These are phyloP conservation scores for Aspergillus brasiliensis DNA, from an alignment of 2,329 filamentous ascomycete genomes.

Conservation along the genomic window DNA sequence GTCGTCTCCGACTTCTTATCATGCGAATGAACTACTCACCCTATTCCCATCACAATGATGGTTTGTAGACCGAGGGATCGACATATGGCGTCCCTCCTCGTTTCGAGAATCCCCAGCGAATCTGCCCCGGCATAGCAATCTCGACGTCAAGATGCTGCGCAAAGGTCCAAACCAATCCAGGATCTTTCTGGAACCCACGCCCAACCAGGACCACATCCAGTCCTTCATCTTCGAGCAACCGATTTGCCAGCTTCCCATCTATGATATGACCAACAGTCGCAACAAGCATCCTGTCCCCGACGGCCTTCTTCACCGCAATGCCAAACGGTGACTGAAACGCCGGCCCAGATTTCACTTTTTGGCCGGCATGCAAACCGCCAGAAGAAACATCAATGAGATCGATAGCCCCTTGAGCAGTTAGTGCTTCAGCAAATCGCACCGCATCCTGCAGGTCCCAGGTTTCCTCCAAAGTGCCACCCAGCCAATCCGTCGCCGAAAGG, in stretches of 20 bases:
- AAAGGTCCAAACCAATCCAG: slow-evolving; percentile 72
- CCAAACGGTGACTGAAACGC: slow-evolving; percentile 77
- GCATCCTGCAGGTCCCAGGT: slow-evolving; percentile 70
- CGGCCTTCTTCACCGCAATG: slow-evolving; percentile 68
- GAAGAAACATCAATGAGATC: slow-evolving; percentile 83
- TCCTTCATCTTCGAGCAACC: slow-evolving; percentile 55
- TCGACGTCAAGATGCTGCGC: slow-evolving; percentile 72
- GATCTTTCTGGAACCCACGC: slow-evolving; percentile 78
- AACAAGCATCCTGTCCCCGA: slow-evolving; percentile 70
- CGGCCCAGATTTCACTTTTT: slow-evolving; percentile 52
- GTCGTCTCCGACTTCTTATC: no score
- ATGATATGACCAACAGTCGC: slow-evolving; percentile 75
- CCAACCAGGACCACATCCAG: slow-evolving; percentile 74
- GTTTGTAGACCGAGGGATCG: no score
- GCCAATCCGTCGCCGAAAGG: slow-evolving; percentile 75
- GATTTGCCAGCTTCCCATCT: slow-evolving; percentile 67
- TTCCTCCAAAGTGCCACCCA: slow-evolving; percentile 63
- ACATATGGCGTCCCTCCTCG: no score
- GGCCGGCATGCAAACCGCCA: slow-evolving; percentile 65
- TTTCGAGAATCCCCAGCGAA: slow-evolving; percentile 56
- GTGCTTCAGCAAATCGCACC: slow-evolving; percentile 62
- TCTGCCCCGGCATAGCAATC: slow-evolving; percentile 73
- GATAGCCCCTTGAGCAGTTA: slow-evolving; percentile 69
- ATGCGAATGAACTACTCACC: no score
- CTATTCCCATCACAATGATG: no score